Percentiles rank a stretch among this genome's conserved stretches.
These are phyloP conservation scores for Exophiala sp. DNA, from an alignment of 2,329 filamentous ascomycete species.

Conservation along the genomic window DNA sequence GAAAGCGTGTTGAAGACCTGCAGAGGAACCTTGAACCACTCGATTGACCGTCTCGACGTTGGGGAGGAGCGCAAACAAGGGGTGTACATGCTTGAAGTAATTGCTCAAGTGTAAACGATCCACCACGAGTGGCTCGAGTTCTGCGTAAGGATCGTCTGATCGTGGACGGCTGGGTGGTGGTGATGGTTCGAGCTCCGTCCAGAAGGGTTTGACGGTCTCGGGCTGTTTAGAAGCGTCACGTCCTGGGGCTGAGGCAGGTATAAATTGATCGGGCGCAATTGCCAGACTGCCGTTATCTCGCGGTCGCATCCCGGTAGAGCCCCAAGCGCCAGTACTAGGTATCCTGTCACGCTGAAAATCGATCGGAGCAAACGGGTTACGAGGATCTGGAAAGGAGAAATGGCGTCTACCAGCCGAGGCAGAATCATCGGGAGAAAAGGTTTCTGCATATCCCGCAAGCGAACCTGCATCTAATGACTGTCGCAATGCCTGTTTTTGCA, in stretches of 20 bases:
- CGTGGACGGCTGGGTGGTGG: constrained; percentile 19
- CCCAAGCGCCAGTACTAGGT: constrained; percentile 22
- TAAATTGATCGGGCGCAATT: constrained; percentile 27
- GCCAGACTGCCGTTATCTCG: constrained; percentile 23
- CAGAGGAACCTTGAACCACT: constrained; percentile 3
- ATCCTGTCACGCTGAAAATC: constrained; percentile 24
- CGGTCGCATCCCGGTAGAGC: constrained; percentile 2
- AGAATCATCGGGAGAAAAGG: constrained; percentile 48
- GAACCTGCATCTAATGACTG: constrained; percentile 25
- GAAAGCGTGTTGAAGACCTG: constrained; percentile 14
- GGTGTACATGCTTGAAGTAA: constrained; percentile 25
- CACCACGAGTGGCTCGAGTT: constrained; percentile 5
- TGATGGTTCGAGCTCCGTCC: constrained; percentile 6
- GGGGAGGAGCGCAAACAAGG: constrained; percentile 24
- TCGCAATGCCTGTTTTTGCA: constrained; percentile 55
- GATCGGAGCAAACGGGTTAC: constrained; percentile 32
- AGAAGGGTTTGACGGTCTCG: constrained; percentile 10
- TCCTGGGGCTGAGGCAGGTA: constrained; percentile 8
- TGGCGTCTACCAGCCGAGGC: constrained; percentile 43
- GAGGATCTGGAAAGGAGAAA: constrained; percentile 42
- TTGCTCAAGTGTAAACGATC: constrained; percentile 10
- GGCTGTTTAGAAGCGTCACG: constrained; percentile 3
- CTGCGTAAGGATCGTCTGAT: constrained; percentile 6
- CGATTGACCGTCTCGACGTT: constrained; percentile 11
- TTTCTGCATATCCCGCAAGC: constrained; percentile 32